A percentile compares a stretch with the other conserved stretches of the same genome.
Evolutionary conservation across 768 basidiomycete species (phyloP).

Genomic region (Boletus reticulatus): DNA sequence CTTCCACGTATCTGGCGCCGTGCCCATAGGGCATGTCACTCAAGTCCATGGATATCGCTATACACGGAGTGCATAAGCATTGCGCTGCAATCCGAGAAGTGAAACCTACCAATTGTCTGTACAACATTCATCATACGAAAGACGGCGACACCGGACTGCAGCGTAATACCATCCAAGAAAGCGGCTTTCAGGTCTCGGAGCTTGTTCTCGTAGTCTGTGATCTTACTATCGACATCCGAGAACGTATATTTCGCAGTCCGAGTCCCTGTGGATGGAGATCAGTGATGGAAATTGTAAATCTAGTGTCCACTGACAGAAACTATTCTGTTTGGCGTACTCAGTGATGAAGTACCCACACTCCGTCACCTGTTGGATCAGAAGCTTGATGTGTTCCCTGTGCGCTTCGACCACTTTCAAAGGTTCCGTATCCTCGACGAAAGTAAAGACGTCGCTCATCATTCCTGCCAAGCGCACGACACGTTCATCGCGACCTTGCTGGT

Average conservation of each 20-base stretch:
- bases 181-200: slow-evolving; percentile 16
- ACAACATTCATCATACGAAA: slow-evolving; percentile 20
- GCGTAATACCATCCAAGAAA: slow-evolving; percentile 14
- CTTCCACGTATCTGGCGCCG: slow-evolving; percentile 22
- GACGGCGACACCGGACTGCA: slow-evolving; percentile 17
- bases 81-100: neutral
- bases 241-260: slow-evolving; percentile 17
- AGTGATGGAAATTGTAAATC: neutral
- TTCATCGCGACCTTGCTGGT: slow-evolving; percentile 16
- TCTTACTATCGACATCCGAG: slow-evolving; percentile 17
- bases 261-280: slow-evolving; percentile 7
- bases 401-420: slow-evolving; percentile 7
- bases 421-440: slow-evolving; percentile 11
- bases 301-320: slow-evolving; percentile 12
- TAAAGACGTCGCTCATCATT: slow-evolving; percentile 11
- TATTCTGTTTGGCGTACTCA: slow-evolving; percentile 17
- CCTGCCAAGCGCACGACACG: slow-evolving; percentile 18
- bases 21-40: slow-evolving; percentile 19
- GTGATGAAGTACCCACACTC: slow-evolving; percentile 25
- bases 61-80: neutral
- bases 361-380: slow-evolving; percentile 20
- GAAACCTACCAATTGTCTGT: slow-evolving; percentile 2
- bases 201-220: slow-evolving; percentile 16
- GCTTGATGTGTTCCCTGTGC: slow-evolving; percentile 5
- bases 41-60: slow-evolving; percentile 19